Conservation (phyloP, 495 filamentous ascomycete species). For the Physcia stellaris region DNA sequence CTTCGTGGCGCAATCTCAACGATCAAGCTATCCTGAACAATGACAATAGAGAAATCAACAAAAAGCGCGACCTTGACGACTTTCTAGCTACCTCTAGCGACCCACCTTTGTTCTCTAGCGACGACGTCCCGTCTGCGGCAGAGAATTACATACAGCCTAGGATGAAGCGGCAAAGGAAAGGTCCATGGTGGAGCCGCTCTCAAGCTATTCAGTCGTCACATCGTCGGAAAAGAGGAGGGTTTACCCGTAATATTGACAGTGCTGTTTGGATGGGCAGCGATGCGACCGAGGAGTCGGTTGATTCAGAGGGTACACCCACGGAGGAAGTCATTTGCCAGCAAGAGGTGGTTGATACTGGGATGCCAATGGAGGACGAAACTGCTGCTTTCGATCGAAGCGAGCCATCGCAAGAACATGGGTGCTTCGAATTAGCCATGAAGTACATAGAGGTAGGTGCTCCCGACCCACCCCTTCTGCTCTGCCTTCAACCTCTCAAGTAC, state of each 20-base stretch:
- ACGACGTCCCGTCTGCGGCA: slow-evolving; percentile 56
- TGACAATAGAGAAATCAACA: no score
- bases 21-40: no score
- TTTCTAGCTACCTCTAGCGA: slow-evolving; percentile 42
- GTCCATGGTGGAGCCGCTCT: slow-evolving; percentile 48
- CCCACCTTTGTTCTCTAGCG: slow-evolving; percentile 64
- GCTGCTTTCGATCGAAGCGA: no score
- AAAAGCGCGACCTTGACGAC: background rate
- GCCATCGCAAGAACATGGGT: no score
- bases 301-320: no score
- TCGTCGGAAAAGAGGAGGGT: slow-evolving; percentile 38
- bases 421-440: no score
- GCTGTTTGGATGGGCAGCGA: slow-evolving; percentile 74
- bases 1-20: no score
- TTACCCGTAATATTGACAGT: slow-evolving; percentile 59
- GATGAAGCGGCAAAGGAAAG: slow-evolving; percentile 50
- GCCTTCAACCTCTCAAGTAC: no score
- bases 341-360: background rate
- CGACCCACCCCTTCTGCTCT: no score
- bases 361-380: no score
- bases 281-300: no score
- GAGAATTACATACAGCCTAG: slow-evolving; percentile 48
- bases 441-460: no score
- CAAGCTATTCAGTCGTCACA: slow-evolving; percentile 24
- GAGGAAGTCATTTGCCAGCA: background rate